phyloP scores from a whole-genome alignment of 2,329 filamentous ascomycete genomes.

The Thelonectria rubi region DNA sequence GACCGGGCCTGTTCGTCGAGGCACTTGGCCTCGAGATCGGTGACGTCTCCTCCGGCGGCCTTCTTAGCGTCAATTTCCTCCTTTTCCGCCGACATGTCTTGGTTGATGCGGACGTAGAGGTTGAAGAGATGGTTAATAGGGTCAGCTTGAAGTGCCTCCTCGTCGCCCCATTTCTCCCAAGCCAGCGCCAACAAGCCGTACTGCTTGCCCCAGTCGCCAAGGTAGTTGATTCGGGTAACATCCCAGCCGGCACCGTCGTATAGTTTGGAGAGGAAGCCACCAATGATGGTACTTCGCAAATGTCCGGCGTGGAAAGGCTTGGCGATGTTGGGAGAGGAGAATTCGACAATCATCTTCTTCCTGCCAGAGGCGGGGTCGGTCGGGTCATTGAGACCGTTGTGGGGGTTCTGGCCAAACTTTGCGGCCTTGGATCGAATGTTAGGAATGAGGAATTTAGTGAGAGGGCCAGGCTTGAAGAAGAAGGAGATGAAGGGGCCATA shows the following conservation, averaged over 20 bases:
- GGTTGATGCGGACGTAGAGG: conserved; percentile 82
- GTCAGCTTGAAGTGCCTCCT: conserved; percentile 74
- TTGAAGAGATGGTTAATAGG: conserved; percentile 85
- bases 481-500: conserved; percentile 78
- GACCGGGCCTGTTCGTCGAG: conserved; percentile 78
- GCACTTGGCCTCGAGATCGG: conserved; percentile 60
- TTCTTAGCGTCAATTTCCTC: conserved; percentile 68
- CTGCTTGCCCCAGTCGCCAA: conserved; percentile 45
- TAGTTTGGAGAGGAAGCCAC: conserved; percentile 77
- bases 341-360: conserved; percentile 80
- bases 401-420: conserved; percentile 63
- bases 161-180: conserved; percentile 78
- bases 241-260: conserved; percentile 78
- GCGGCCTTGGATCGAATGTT: conserved; percentile 70
- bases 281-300: conserved; percentile 81
- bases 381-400: conserved; percentile 68
- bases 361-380: conserved; percentile 66
- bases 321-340: conserved; percentile 86
- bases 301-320: conserved; percentile 86
- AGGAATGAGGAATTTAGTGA: conserved; percentile 73
- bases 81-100: conserved; percentile 72
- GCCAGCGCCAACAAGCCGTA: conserved; percentile 65
- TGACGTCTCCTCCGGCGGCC: conserved; percentile 60
- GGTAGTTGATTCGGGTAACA: conserved; percentile 72
- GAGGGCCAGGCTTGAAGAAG: conserved; percentile 77